Evolutionary conservation across 371 early-diverging fungal genomes (phyloP).

Genomic region (Mucor plumbeus): DNA sequence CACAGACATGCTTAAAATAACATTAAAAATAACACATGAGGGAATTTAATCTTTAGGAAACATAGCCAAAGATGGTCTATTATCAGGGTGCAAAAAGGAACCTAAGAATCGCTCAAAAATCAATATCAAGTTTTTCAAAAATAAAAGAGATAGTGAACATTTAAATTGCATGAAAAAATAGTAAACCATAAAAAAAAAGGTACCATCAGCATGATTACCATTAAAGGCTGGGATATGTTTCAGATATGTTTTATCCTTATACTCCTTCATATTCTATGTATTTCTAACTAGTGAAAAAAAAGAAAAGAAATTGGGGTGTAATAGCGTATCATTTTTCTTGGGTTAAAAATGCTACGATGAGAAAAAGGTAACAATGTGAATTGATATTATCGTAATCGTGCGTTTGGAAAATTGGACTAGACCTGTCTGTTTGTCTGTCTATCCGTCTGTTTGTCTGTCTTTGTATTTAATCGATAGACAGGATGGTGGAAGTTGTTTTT

Average conservation of each 20-base stretch:
- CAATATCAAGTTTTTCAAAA: too few relatives aligned
- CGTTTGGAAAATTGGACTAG: background rate
- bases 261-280: too few relatives aligned
- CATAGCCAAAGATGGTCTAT: too few relatives aligned
- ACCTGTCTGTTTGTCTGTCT: background rate
- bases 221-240: slow-evolving; percentile 10
- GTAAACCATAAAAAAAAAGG: slow-evolving; percentile 1
- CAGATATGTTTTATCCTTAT: too few relatives aligned
- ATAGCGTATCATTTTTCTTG: background rate
- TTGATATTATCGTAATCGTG: background rate
- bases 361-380: slow-evolving; percentile 11
- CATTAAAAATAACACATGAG: background rate
- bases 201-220: slow-evolving; percentile 1
- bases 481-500: too few relatives aligned
- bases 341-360: slow-evolving; percentile 1
- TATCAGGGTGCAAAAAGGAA: too few relatives aligned
- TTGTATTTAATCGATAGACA: background rate
- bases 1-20: background rate
- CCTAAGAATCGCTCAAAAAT: too few relatives aligned
- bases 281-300: too few relatives aligned
- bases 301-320: too few relatives aligned
- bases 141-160: too few relatives aligned
- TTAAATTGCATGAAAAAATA: too few relatives aligned
- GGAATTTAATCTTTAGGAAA: background rate
- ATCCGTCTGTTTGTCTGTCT: background rate